Base-by-base conservation (phyloP, 352 stramenopile genomes). In the Globisporangium acanthophoron region DNA sequence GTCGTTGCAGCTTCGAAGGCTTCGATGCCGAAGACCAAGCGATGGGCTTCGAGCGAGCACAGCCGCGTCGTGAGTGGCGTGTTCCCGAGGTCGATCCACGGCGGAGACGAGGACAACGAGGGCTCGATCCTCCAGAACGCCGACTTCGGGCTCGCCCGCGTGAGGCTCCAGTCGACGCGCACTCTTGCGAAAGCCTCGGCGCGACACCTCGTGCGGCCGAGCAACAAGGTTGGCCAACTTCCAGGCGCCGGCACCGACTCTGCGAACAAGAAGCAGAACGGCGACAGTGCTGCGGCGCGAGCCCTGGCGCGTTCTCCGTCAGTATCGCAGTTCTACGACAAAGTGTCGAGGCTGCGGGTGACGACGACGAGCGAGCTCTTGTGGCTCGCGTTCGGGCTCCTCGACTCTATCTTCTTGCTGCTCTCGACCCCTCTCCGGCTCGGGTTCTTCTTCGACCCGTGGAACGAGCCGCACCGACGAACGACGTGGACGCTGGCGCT, bases 381-480 rank as follows among this genome's bases (percentile, higher is more conserved):
- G 5, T 47, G n/a, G 54, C 49, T 47, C 21, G 5, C 54, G 6
- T 7, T 67, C 9, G 45, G 53, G 5, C 52, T 80, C 2, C 2
- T 78, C 3, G 69, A 80, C 44, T 50, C 66, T 24, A 21, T 76
- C 44, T 76, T 65, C 39, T 58, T 75, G 15, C 41, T 80, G 27
- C 40, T 64, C 15, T 66, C 37, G 3, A 66, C 75, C 24, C 71
- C 71, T 16, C 31, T 77, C 0, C 65, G 71, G 21, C 20, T 80
- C 0, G 71, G 71, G 2, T 80, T 75, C 40, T 72, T 80, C 55
- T 80, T 74, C 18, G 72, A 80, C 21, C 72, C 72, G 16, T 67
- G 59, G 61, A 50, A 74, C 43, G 50, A 73, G 20, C 35, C n/a
- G 20, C n/a, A 31, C 1, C 20, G 31, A 12, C 50, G 49, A 5